Evolutionary conservation across 345 rosid species (phyloP).

Genomic region (Eucalyptus melliodora): DNA sequence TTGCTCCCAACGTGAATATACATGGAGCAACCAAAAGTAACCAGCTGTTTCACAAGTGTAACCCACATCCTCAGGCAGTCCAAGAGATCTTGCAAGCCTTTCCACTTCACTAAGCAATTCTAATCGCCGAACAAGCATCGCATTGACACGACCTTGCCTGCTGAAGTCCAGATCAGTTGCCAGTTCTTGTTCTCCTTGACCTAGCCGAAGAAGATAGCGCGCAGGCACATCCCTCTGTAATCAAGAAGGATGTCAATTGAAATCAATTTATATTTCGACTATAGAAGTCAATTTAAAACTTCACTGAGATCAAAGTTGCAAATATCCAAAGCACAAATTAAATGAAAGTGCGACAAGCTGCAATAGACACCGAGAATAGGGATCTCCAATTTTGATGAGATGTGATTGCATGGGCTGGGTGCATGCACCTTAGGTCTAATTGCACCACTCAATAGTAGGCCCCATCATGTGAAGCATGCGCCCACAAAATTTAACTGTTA

Average conservation of each 20-base stretch:
- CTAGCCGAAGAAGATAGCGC: slow-evolving; percentile 97
- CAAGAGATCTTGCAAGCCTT: slow-evolving; percentile 92
- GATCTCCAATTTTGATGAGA: not conserved
- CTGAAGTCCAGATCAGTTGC: slow-evolving; percentile 98
- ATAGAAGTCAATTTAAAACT: not conserved
- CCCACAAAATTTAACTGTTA: not conserved
- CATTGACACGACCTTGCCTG: slow-evolving; percentile 97
- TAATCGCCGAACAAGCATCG: slow-evolving; percentile 94
- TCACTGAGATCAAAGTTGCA: not conserved
- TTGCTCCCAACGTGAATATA: slow-evolving; percentile 94
- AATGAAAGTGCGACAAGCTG: not conserved
- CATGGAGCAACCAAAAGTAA: slow-evolving; percentile 98
- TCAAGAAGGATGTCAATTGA: not conserved
- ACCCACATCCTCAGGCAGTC: slow-evolving; percentile 94
- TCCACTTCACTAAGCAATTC: slow-evolving; percentile 92
- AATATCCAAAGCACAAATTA: not conserved
- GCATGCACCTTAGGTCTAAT: not conserved
- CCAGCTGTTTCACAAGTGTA: slow-evolving; percentile 99
- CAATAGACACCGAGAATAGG: not conserved
- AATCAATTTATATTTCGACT: not conserved
- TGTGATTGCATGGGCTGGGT: not conserved
- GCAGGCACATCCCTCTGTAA: slow-evolving; percentile 96
- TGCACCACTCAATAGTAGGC: not conserved
- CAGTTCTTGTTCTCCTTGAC: slow-evolving; percentile 99
- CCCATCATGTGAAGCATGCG: not conserved